Conservation (phyloP, 352 stramenopile genomes). For the Pythium aquatile region DNA sequence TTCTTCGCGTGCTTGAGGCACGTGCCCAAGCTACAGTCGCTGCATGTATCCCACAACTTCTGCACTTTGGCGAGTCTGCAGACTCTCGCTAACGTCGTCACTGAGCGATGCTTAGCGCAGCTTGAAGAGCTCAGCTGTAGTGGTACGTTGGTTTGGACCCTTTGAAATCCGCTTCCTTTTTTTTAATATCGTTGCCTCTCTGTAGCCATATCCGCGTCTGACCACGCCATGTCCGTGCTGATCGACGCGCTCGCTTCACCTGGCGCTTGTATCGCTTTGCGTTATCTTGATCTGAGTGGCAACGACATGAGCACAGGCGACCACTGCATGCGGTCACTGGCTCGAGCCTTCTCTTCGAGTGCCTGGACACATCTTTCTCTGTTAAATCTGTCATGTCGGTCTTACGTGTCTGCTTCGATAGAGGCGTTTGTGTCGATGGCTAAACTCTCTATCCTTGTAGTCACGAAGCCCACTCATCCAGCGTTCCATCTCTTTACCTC, state of each 20-base stretch:
- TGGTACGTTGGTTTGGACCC: slow-evolving; percentile 16
- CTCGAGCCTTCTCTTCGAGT: neutral
- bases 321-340: slow-evolving; percentile 5
- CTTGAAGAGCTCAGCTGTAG: slow-evolving; percentile 43
- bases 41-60: slow-evolving; percentile 47
- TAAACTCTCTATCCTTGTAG: slow-evolving; percentile 3
- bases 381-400: slow-evolving; percentile 31
- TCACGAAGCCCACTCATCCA: slow-evolving; percentile 8
- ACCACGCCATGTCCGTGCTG: slow-evolving; percentile 8
- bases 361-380: slow-evolving; percentile 16
- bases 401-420: neutral
- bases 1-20: slow-evolving; percentile 46
- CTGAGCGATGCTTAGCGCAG: neutral
- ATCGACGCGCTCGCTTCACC: slow-evolving; percentile 6
- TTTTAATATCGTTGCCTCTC: neutral
- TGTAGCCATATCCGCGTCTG: slow-evolving; percentile 17
- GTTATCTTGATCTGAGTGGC: slow-evolving; percentile 24
- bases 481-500: slow-evolving; percentile 14
- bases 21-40: slow-evolving; percentile 27
- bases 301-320: slow-evolving; percentile 19
- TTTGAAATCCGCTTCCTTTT: neutral
- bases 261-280: neutral
- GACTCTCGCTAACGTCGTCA: slow-evolving; percentile 33
- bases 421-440: neutral
- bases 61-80: slow-evolving; percentile 34